Conservation (phyloP, 345 rosid species). For the Erysimum cheiranthoides region DNA sequence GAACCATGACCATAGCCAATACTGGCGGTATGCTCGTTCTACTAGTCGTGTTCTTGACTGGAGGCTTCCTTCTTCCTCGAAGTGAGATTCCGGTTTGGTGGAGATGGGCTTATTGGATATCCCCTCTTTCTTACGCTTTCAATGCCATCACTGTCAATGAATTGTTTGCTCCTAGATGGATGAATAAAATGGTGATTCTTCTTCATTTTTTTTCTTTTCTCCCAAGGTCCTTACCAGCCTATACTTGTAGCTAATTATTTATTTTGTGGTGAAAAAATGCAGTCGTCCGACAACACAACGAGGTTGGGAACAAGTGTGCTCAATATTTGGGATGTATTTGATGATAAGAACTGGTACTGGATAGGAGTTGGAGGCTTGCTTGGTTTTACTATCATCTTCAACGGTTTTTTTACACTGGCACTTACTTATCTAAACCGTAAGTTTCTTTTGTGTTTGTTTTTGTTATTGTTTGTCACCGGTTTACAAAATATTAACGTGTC, state of each 20-base stretch:
- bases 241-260: not conserved
- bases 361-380: conserved; percentile 69
- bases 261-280: conserved; percentile 12
- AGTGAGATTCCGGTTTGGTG: conserved; percentile 58
- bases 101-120: conserved; percentile 73
- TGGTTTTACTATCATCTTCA: conserved; percentile 72
- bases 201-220: not conserved
- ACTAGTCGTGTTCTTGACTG: conserved; percentile 53
- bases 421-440: conserved; percentile 77
- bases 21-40: conserved; percentile 48
- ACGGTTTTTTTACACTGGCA: conserved; percentile 69
- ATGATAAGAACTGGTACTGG: conserved; percentile 83
- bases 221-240: not conserved
- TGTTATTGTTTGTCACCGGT: not conserved
- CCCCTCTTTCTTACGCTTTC: conserved; percentile 64
- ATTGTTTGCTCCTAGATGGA: conserved; percentile 66
- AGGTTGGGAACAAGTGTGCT: conserved; percentile 67
- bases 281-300: conserved; percentile 61
- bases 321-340: conserved; percentile 54
- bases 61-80: conserved; percentile 65
- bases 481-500: conserved; percentile 3
- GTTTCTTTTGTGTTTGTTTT: conserved; percentile 31
- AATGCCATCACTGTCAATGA: conserved; percentile 62
- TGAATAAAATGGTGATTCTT: conserved; percentile 39
- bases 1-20: conserved; percentile 57